A percentile compares a stretch with the other conserved stretches of the same genome.
Conservation (phyloP, 1,284 basidiomycete species). For the Rhodotorula glutinis region DNA sequence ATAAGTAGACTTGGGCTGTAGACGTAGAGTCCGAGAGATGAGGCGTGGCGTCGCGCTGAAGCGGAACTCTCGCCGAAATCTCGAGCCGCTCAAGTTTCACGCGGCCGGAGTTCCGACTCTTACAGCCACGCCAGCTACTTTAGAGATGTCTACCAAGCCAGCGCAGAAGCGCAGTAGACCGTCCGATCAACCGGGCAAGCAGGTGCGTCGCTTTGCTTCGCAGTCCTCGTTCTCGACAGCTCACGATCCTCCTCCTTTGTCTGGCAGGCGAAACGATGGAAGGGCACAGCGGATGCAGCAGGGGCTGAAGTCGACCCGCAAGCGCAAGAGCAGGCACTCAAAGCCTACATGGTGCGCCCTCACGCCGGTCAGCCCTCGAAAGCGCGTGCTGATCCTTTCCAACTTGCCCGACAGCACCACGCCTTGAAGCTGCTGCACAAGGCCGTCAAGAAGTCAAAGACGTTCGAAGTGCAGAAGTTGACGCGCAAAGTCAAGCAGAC, state of each 20-base stretch:
- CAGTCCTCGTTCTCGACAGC: too few relatives aligned
- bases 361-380: too few relatives aligned
- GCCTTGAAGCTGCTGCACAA: conserved; percentile 64
- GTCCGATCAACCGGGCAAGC: background rate
- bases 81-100: too few relatives aligned
- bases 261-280: conserved; percentile 8
- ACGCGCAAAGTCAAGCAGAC: conserved; percentile 76
- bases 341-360: conserved; percentile 13
- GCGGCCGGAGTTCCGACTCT: too few relatives aligned
- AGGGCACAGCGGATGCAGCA: background rate
- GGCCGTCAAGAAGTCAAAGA: conserved; percentile 73
- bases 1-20: too few relatives aligned
- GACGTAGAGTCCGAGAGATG: too few relatives aligned
- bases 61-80: too few relatives aligned
- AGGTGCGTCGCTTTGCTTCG: background rate
- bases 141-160: background rate
- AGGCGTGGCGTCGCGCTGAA: too few relatives aligned
- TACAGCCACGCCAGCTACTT: background rate
- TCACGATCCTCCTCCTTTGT: background rate
- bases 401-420: conserved; percentile 60
- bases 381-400: background rate
- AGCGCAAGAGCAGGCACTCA: background rate
- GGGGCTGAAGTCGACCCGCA: background rate
- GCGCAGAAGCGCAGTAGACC: background rate
- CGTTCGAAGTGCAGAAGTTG: conserved; percentile 76